These are phyloP conservation scores for Abelmoschus esculentus DNA, from an alignment of 345 rosid species.

Conservation along the genomic window DNA sequence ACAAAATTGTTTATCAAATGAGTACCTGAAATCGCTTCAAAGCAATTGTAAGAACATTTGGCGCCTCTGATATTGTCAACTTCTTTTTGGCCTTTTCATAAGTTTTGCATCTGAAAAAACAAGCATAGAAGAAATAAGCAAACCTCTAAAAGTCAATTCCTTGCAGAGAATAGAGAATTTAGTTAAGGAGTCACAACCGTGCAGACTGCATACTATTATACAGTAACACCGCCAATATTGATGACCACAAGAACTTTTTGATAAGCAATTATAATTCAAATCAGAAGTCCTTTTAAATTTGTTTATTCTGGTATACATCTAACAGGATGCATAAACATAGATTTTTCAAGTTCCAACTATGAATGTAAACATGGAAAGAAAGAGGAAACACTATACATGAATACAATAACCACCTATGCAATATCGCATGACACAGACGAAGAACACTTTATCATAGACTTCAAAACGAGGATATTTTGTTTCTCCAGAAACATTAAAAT, in stretches of 20 bases:
- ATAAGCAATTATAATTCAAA: background rate
- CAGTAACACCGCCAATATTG: background rate
- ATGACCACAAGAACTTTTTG: background rate
- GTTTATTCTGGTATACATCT: background rate
- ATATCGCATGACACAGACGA: background rate
- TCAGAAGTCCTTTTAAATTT: background rate
- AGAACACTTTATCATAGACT: background rate
- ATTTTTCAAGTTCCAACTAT: background rate
- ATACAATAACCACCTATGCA: background rate
- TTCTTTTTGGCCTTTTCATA: constrained; percentile 89
- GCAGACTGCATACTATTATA: background rate
- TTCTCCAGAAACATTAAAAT: background rate
- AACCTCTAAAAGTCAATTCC: background rate
- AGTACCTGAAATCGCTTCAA: constrained; percentile 91
- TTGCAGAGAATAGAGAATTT: background rate
- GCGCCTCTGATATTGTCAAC: constrained; percentile 74
- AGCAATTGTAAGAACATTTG: constrained; percentile 92
- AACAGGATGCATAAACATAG: constrained; percentile 1
- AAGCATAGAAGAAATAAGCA: background rate
- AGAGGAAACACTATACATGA: background rate
- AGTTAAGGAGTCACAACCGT: background rate
- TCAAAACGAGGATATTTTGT: background rate
- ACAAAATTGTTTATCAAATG: background rate
- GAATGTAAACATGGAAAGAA: background rate
- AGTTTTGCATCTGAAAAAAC: constrained; percentile 62